Evolutionary conservation across 352 stramenopile genomes (phyloP), one percentile per base, ranked within the genome.

Genomic region (Pythium folliculosum): DNA sequence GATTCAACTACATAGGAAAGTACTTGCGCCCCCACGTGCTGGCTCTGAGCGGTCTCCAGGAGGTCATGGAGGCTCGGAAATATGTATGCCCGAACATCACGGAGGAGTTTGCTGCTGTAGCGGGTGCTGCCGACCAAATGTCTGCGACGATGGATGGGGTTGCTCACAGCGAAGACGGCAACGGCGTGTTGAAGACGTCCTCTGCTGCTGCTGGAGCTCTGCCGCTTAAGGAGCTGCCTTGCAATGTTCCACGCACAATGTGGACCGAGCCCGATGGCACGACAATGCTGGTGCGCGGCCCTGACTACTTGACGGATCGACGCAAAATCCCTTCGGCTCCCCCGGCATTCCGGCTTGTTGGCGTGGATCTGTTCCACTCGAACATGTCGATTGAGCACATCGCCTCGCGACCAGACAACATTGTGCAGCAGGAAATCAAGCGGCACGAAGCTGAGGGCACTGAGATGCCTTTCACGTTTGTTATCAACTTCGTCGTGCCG

Each of bases 401-500:
- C 53, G 81, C 81, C 12, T 77, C 77, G 0, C 79, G 74, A 16
- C 60, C 79, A 0, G 78, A 90, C 52, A 92, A 90, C 51, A 56
- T 86, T 10, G 70, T 92, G 55, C 84, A 92, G 52, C 70, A 73
- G 14, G 83, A 90, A 65, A 49, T 90, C 25, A 70, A 74, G 44
- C 78, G 82, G 3, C 81, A 91, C 62, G 77, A 85, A 44, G 77
- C 72, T n/a, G 68, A 70, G 60, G 80, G 80, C 27, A 86, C 81
- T 0, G 77, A 84, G 27, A 90, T 90, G 79, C 84, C 82, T 14
- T 91, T 91, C 63, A 91, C 84, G 23, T 92, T 92, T 63, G 78
- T 91, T 25, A 69, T 92, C 53, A 92, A 91, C 70, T 92, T 92
- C 60, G 73, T 92, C 21, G 77, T 92, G 22, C 84, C 84, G 0